These are phyloP conservation scores for Chaetomium sp. DNA, from an alignment of 2,329 filamentous ascomycete species.

Conservation along the genomic window DNA sequence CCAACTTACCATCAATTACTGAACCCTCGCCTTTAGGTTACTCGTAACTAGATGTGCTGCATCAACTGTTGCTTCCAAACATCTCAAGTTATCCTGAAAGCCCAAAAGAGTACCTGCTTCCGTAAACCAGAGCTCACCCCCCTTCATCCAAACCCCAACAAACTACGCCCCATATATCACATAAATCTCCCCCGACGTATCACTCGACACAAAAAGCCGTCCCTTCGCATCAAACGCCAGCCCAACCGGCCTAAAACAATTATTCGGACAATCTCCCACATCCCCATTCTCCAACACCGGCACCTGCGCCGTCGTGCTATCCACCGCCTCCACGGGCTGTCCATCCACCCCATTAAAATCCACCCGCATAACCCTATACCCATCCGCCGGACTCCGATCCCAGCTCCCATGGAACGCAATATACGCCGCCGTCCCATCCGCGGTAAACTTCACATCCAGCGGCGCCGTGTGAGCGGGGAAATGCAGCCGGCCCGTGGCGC, in stretches of 20 bases:
- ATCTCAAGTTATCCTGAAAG: no score
- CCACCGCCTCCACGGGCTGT: constrained; percentile 26
- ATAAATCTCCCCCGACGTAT: constrained; percentile 50
- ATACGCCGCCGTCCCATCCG: constrained; percentile 48
- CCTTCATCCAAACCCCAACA: background rate
- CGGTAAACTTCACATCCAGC: constrained; percentile 57
- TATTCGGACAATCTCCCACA: constrained; percentile 37
- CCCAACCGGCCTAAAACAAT: constrained; percentile 47
- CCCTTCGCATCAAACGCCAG: constrained; percentile 37
- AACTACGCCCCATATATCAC: constrained; percentile 27
- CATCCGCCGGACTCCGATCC: constrained; percentile 28
- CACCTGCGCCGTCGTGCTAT: constrained; percentile 36
- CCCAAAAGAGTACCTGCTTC: background rate
- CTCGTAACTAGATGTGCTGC: no score
- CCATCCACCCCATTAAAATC: constrained; percentile 28
- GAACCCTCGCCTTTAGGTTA: no score
- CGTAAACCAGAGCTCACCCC: background rate
- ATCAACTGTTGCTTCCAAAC: no score
- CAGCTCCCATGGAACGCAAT: constrained; percentile 58
- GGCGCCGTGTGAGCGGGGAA: constrained; percentile 55
- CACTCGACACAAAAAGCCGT: constrained; percentile 47
- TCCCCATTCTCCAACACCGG: constrained; percentile 45
- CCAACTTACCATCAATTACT: no score
- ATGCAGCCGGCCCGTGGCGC: constrained; percentile 38
- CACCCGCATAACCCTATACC: constrained; percentile 33